Conservation (phyloP, 768 basidiomycete genomes). For the Ephemerocybe angulata region DNA sequence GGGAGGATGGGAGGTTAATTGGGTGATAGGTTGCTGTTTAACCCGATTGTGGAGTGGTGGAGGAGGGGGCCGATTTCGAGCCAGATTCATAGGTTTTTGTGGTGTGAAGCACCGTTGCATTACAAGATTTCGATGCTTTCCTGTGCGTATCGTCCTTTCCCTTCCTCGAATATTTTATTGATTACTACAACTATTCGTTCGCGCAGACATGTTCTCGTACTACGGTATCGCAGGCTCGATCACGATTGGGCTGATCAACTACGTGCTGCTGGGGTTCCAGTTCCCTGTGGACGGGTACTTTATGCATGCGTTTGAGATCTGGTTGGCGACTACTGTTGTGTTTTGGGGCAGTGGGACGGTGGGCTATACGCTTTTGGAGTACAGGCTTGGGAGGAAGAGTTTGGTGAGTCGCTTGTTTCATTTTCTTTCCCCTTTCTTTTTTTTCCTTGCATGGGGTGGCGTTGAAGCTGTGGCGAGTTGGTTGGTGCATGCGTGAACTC, state of each 20-base stretch:
- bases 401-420: constrained; percentile 29
- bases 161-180: background rate
- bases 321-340: constrained; percentile 72
- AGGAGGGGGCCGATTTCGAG: constrained; percentile 70
- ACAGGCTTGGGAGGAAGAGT: constrained; percentile 59
- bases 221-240: constrained; percentile 66
- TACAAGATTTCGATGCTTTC: constrained; percentile 80
- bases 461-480: no score
- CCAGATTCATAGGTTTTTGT: constrained; percentile 72
- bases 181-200: background rate
- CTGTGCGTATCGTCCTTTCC: constrained; percentile 35
- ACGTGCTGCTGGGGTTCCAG: constrained; percentile 68
- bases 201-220: constrained; percentile 52
- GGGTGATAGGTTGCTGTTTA: constrained; percentile 76
- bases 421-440: background rate
- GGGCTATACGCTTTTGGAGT: constrained; percentile 69
- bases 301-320: constrained; percentile 78
- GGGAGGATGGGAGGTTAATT: no score
- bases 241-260: constrained; percentile 68
- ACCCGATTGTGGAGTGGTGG: constrained; percentile 77
- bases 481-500: background rate
- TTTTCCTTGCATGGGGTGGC: no score
- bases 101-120: constrained; percentile 72
- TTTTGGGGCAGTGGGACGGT: constrained; percentile 73
- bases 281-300: constrained; percentile 74